Base-by-base conservation (phyloP, 768 basidiomycete genomes). In the Pleurotus ostreatus region DNA sequence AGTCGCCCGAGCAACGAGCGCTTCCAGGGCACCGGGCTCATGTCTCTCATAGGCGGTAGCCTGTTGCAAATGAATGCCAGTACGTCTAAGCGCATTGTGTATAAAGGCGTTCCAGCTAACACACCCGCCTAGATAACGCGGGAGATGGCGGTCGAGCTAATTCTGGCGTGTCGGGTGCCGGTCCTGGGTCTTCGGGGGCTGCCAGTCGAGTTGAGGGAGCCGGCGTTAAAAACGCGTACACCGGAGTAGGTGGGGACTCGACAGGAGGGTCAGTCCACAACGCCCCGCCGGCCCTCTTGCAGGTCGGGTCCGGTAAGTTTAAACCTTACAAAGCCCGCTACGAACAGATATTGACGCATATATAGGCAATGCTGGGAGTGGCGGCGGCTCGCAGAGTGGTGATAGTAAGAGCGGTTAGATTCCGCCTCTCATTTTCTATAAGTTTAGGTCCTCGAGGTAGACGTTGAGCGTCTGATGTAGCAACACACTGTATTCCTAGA, bases 351-450 rank as follows among this genome's bases (percentile, higher is more conserved):
- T 18, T 49, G 9, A 51, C 49, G 65, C 44, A 61, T 52, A 25
- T 47, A 55, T 60, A 81, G 78, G 66, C 49, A 76, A 77, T 38
- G 73, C 64, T 12, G 75, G 74, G 20, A 46, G 63, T 18, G 72
- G 67, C 11, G 75, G 74, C 39, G 57, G 60, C 15, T 70, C 72
- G 41, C 63, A 60, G 23, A 73, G 70, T 58, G 71, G 75, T 37
- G 39, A 51, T 30, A 63, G 64, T 40, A 37, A 41, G 65, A 16
- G 55, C 56, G n/a, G 34, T 30, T 13, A n/a, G 41, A 13, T 18
- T 45, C 22, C 15, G 26, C 39, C 16, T 11, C 16, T 43, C 25
- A 37, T 38, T 49, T 44, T 20, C 37, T 41, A 16, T 18, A 16
- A 30, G 30, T 34, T 34, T 16, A 23, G 26, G 38, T 30, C 22